Evolutionary conservation across 805 yeast genomes (phyloP).

Genomic region (Lipomyces sp.): DNA sequence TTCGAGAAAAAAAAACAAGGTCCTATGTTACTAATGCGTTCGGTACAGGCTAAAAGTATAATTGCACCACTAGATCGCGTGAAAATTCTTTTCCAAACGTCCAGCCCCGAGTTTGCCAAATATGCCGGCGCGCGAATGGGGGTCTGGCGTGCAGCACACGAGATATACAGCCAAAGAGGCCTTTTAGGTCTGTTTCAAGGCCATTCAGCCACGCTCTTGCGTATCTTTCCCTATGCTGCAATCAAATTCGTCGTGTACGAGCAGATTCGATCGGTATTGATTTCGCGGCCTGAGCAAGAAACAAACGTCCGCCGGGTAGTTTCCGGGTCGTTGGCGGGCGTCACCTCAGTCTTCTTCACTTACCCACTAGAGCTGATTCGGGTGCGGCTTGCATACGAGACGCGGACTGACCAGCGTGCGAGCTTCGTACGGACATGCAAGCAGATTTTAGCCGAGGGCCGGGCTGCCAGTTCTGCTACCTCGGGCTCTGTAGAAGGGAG

Average conservation of each 20-base stretch:
- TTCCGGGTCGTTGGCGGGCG: constrained; percentile 86
- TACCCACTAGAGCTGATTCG: constrained; percentile 91
- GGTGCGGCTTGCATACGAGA: constrained; percentile 89
- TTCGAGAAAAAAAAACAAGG: too few species aligned
- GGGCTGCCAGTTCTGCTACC: background rate
- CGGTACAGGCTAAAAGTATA: constrained; percentile 71
- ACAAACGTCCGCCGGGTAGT: constrained; percentile 78
- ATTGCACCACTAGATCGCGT: constrained; percentile 96
- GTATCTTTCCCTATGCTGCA: constrained; percentile 97
- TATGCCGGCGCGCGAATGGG: constrained; percentile 83
- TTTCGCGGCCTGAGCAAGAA: constrained; percentile 75
- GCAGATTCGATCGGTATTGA: constrained; percentile 78
- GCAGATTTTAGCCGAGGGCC: constrained; percentile 22
- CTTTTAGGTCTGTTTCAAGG: constrained; percentile 86
- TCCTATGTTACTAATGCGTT: constrained; percentile 1
- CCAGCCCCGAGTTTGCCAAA: constrained; percentile 83
- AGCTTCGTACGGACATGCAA: constrained; percentile 23
- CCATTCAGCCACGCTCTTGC: constrained; percentile 86
- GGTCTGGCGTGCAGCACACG: constrained; percentile 68
- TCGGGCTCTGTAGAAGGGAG: background rate
- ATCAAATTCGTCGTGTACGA: constrained; percentile 96
- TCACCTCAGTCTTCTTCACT: constrained; percentile 82
- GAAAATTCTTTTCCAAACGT: constrained; percentile 92
- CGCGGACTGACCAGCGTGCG: constrained; percentile 48
- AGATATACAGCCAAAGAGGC: constrained; percentile 74